These are phyloP conservation scores for Vigna trinervia DNA, from an alignment of 306 rosid species.

Conservation along the genomic window DNA sequence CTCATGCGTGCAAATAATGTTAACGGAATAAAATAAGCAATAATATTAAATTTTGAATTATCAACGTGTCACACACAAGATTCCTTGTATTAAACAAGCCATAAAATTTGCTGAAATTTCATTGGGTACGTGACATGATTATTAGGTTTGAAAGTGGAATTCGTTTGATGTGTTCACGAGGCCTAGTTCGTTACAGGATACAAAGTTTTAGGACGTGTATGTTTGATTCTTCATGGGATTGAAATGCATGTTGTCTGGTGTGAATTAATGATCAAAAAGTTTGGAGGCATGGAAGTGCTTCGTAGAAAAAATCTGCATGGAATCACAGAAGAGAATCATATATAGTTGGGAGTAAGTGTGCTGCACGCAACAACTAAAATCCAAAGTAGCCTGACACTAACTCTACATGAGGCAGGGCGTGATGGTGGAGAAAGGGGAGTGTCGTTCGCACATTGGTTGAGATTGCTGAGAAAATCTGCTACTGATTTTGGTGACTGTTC, in stretches of 20 bases:
- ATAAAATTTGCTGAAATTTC: background rate
- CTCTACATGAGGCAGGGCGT: background rate
- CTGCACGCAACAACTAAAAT: slow-evolving; percentile 18
- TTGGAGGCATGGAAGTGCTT: background rate
- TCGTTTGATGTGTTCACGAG: too few relatives aligned
- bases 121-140: background rate
- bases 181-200: too few relatives aligned
- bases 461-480: background rate
- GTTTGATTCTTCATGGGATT: background rate
- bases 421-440: background rate
- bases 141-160: too few relatives aligned
- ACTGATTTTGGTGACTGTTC: background rate
- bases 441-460: background rate
- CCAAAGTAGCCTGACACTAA: background rate
- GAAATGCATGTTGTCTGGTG: background rate
- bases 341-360: background rate
- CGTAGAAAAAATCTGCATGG: background rate
- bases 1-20: background rate
- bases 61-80: background rate
- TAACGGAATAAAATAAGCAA: background rate
- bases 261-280: background rate
- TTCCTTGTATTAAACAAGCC: background rate
- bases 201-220: background rate
- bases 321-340: background rate
- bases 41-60: background rate